These are phyloP conservation scores for Nakazawaea populi DNA, from an alignment of 805 yeast genomes.

Conservation along the genomic window DNA sequence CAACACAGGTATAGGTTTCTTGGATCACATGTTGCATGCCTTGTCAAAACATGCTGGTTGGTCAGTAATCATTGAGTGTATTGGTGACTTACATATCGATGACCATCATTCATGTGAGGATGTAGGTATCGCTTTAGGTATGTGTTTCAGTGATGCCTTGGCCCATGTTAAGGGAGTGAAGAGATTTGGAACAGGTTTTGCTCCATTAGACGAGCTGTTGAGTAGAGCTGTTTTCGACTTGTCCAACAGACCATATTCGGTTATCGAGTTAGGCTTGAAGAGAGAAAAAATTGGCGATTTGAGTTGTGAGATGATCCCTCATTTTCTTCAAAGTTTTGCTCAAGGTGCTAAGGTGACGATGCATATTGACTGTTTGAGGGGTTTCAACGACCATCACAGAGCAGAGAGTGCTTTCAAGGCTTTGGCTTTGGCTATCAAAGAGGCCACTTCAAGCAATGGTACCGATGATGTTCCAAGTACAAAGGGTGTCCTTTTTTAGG, in stretches of 20 bases:
- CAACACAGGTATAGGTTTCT: conserved; percentile 89
- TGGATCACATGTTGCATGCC: conserved; percentile 97
- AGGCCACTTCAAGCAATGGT: conserved; percentile 79
- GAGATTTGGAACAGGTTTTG: conserved; percentile 89
- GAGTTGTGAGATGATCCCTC: conserved; percentile 97
- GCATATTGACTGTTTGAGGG: conserved; percentile 92
- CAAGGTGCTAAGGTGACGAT: conserved; percentile 85
- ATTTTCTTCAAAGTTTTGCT: conserved; percentile 90
- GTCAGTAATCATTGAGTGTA: conserved; percentile 84
- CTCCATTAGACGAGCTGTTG: conserved; percentile 95
- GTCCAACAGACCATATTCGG: conserved; percentile 90
- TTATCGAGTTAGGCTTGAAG: conserved; percentile 80
- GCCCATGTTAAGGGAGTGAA: conserved; percentile 89
- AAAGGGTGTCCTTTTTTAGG: conserved; percentile 83
- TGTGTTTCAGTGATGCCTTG: conserved; percentile 82
- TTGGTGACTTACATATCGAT: conserved; percentile 92
- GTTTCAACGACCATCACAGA: conserved; percentile 93
- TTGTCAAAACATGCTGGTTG: conserved; percentile 96
- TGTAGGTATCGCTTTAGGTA: conserved; percentile 87
- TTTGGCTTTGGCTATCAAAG: conserved; percentile 84
- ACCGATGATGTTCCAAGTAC: conserved; percentile 92
- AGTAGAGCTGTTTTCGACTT: conserved; percentile 95
- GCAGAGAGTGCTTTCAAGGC: conserved; percentile 97
- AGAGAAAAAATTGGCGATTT: conserved; percentile 92
- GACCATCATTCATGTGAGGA: conserved; percentile 98